Percentiles rank a stretch among this genome's conserved stretches.
Evolutionary conservation across 2,329 filamentous ascomycete species (phyloP).

Genomic region (Sclerotinia spermophila): DNA sequence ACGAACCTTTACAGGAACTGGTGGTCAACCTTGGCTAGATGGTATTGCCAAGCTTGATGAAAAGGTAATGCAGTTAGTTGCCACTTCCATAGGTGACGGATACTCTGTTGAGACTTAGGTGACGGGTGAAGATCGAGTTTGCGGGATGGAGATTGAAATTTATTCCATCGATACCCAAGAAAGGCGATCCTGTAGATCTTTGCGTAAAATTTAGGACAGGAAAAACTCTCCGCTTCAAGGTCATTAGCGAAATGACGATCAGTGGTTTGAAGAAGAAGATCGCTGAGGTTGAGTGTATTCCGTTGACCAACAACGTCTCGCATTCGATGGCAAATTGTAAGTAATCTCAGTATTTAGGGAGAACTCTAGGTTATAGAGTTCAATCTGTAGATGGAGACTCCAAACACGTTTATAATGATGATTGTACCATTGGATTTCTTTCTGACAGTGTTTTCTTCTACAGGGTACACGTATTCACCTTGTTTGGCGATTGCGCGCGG

Average conservation of each 20-base stretch:
- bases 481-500: not conserved
- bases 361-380: not conserved
- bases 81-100: not conserved
- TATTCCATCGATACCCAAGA: not conserved
- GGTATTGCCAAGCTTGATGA: constrained; percentile 21
- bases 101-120: constrained; percentile 22
- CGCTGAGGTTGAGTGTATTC: not conserved
- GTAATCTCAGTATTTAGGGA: not conserved
- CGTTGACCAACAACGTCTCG: not conserved
- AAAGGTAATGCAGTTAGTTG: constrained; percentile 23
- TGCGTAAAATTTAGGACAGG: constrained; percentile 66
- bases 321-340: not conserved
- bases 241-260: not conserved
- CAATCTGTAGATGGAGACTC: not conserved
- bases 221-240: constrained; percentile 50
- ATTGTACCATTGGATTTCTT: not conserved
- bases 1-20: not conserved
- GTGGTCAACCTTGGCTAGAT: constrained; percentile 21
- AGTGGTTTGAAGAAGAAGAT: not conserved
- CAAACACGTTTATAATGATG: not conserved
- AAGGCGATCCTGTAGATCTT: constrained; percentile 41
- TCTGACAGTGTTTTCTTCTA: not conserved
- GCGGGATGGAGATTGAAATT: constrained; percentile 16
- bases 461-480: not conserved
- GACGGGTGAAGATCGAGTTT: constrained; percentile 1